Base-by-base conservation (phyloP, 2,329 filamentous ascomycete genomes). In the Cladosporium oxysporum region DNA sequence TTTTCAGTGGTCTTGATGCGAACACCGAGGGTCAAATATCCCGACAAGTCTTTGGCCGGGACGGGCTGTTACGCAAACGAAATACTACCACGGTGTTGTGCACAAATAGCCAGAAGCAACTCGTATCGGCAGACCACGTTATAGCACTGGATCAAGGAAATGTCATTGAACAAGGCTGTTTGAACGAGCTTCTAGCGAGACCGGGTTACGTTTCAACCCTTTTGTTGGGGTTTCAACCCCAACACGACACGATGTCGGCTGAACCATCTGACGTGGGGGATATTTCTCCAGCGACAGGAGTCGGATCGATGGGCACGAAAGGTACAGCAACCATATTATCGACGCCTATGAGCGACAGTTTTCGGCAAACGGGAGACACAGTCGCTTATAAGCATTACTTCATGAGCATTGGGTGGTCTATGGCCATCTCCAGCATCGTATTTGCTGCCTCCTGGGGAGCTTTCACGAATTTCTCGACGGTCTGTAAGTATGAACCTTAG, bases 1-100 rank as follows among this genome's bases (percentile, higher is more conserved):
- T 81, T 21, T 77, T 85, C 18, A 83, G 80, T 66, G 83, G 82
- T 4, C 77, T 85, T 6, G 83, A 85, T 69, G 74, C 78, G 8
- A 76, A 79, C 21, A 84, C 83, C 18, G 41, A 44, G 21, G 41
- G 21, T 44, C 41, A 44, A 11, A 44, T 44, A 8, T 44, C 41
- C 10, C 41, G 41, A 8, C 41, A 18, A n/a, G 18, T 44, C 41
- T 44, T 44, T 44, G 41, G 41, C 18, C 41, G 41, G 18, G 41
- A 44, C 5, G 41, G 41, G 21, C 41, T 44, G 10, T 44, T 44
- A 18, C 41, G 18, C 18, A 44, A 21, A 21, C 18, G 41, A 4
- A 44, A 44, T 8, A n/a, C 41, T 44, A 21, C 41, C 7, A 44
- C 41, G 6, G 41, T 44, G 41, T 21, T 44, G 41, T 44, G 41